These are phyloP conservation scores for Fusarium sp. DNA, from an alignment of 2,329 filamentous ascomycete genomes.

Conservation along the genomic window DNA sequence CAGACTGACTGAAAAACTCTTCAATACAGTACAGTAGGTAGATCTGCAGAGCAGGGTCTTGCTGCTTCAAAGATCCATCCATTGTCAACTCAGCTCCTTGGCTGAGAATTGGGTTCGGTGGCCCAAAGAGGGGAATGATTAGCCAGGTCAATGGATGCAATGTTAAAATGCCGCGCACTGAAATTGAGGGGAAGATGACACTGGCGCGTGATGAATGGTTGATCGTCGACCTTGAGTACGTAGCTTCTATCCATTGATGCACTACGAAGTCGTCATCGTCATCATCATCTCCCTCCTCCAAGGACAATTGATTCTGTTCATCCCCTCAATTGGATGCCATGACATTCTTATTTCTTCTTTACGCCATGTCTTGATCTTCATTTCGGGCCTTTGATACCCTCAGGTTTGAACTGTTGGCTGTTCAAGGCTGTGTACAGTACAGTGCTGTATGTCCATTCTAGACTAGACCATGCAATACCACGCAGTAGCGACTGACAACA, in stretches of 20 bases:
- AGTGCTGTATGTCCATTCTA: neutral
- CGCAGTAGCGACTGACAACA: slow-evolving; percentile 12
- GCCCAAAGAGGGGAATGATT: slow-evolving; percentile 26
- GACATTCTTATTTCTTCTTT: neutral
- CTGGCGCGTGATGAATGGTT: slow-evolving; percentile 27
- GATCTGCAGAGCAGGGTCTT: neutral
- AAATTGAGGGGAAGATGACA: slow-evolving; percentile 30
- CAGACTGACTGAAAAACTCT: slow-evolving; percentile 5
- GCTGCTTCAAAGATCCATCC: neutral
- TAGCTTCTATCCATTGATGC: slow-evolving; percentile 1
- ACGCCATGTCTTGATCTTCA: slow-evolving; percentile 1
- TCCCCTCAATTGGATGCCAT: slow-evolving; percentile 1
- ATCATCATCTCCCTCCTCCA: neutral
- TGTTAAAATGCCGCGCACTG: slow-evolving; percentile 26
- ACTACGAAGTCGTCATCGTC: slow-evolving; percentile 10
- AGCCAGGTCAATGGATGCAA: neutral
- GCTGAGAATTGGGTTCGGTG: slow-evolving; percentile 6
- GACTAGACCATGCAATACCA: slow-evolving; percentile 2
- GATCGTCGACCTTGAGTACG: neutral
- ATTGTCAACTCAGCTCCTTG: slow-evolving; percentile 2
- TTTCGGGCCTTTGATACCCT: slow-evolving; percentile 22
- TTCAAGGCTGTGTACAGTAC: neutral
- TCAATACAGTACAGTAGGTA: neutral
- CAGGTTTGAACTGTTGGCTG: neutral
- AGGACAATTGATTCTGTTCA: slow-evolving; percentile 1